Base-by-base conservation (phyloP, 2,329 filamentous ascomycete genomes). In the Aspergillus thermomutatus region DNA sequence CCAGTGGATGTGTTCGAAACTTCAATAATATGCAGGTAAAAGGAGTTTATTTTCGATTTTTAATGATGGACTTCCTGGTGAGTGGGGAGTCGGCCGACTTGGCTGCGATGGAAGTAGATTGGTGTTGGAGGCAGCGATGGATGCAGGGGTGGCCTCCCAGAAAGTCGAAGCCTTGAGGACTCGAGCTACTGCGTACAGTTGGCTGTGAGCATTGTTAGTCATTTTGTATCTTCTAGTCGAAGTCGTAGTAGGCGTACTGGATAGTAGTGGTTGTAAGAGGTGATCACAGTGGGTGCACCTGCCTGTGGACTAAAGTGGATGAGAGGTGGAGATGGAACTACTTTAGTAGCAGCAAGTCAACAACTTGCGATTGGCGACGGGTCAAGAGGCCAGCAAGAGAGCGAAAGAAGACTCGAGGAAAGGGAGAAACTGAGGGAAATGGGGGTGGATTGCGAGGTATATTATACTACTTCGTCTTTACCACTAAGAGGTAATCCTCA, bases 11-110 rank as follows among this genome's bases (percentile, higher is more conserved):
- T 6, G 31, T 6, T 27, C 27, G 34, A 28, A 40, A 51, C n/a
- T 28, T 45, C 14, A 21, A 37, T 52, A 28, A 21, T 19, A 27
- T 11, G 40, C 17, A 51, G 21, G 46, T 19, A 31, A 46, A 52
- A 52, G 31, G n/a, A 34, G 34, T n/a, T 37, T 53, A 17, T 3
- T 37, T 37, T 17, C 14, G 1, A 17, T 17, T 17, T 7, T n/a
- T 7, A 37, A 53, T 41, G 50, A 47, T 34, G 46, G 54, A 37
- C 50, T 54, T 49, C 51, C 43, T 58, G 55, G 34, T 50, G 45
- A 56, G 52, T 52, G 57, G 55, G 57, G 50, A 52, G 49, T 21
- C 23, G 41, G 23, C 11, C 45, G 51, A 57, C 57, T 59, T 59
- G 57, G 57, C 57, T 57, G 53, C 25, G 50, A 31, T 50, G 49